Evolutionary conservation across 2,329 filamentous ascomycete genomes (phyloP).

Genomic region (Knoxdaviesia proteae): DNA sequence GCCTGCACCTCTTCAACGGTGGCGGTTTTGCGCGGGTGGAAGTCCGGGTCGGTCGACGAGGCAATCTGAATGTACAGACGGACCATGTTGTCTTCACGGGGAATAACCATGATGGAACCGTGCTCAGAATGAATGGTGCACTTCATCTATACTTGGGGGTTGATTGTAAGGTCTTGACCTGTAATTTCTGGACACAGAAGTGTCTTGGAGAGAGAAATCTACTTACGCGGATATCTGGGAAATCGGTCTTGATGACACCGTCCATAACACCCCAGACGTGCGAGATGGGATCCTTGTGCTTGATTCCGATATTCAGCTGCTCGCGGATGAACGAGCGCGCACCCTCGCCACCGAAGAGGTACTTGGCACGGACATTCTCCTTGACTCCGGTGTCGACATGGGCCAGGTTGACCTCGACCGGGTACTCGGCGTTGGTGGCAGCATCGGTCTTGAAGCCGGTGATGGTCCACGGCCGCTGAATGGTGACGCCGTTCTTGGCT

Average conservation of each 20-base stretch:
- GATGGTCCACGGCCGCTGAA: conserved; percentile 47
- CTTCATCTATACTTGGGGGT: conserved; percentile 30
- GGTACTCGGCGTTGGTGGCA: conserved; percentile 40
- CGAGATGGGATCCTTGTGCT: conserved; percentile 47
- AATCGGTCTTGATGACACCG: conserved; percentile 49
- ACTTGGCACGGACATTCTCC: conserved; percentile 49
- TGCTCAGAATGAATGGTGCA: conserved; percentile 55
- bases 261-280: conserved; percentile 64
- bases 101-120: conserved; percentile 64
- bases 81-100: conserved; percentile 40
- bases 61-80: conserved; percentile 49
- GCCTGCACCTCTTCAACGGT: conserved; percentile 42
- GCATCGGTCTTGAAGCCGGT: conserved; percentile 38
- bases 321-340: conserved; percentile 45
- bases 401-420: conserved; percentile 58
- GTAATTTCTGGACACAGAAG: background rate
- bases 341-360: conserved; percentile 52
- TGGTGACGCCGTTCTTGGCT: conserved; percentile 33
- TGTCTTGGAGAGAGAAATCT: background rate
- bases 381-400: conserved; percentile 39
- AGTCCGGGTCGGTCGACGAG: conserved; percentile 38
- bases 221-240: conserved; percentile 52
- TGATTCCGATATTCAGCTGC: conserved; percentile 48
- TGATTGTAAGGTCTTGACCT: background rate
- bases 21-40: conserved; percentile 40